Evolutionary conservation across 768 basidiomycete genomes (phyloP), one percentile per base, ranked within the genome.

Genomic region (Cyathus striatus): DNA sequence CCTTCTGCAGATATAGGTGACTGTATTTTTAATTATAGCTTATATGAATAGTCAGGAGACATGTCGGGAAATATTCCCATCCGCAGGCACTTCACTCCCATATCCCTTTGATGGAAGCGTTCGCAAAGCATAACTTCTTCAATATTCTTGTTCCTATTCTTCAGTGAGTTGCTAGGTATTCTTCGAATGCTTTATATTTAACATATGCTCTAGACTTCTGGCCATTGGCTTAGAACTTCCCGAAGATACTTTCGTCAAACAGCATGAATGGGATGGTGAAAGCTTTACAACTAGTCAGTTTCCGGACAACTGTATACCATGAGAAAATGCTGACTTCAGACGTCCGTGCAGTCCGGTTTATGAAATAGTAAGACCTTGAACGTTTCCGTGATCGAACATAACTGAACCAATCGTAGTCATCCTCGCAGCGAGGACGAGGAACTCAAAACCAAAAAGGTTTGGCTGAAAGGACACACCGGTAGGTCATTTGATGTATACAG

Each of bases 381-480:
- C n/a, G n/a, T n/a, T n/a, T n/a, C n/a, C n/a, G n/a, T n/a, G n/a
- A n/a, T n/a, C n/a, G n/a, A n/a, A n/a, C n/a, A n/a, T n/a, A n/a
- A n/a, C n/a, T n/a, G n/a, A n/a, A n/a, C n/a, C n/a, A n/a, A n/a
- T n/a, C n/a, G 18, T 36, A 80, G 78, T 52, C 75, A 75, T 48
- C 77, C 76, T 3, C 68, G 74, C 20, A 60, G 67, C 1, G 53
- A 62, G 24, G 75, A 73, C 17, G 78, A 80, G 7, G 78, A 79
- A 44, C 42, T 38, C 9, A 69, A 70, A 49, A 70, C 75, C 0
- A 72, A 74, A 26, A 72, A 75, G 36, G 75, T 81, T 14, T 81
- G 75, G 76, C 58, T 79, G 7, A 78, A 82, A 45, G 79, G 79
- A 2, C 79, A 82, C 47, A 76, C 73, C 0, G 78, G 78, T 76